Evolutionary conservation across 768 basidiomycete species (phyloP), one percentile per base, ranked within the genome.

Genomic region (Wakefieldia striispora): DNA sequence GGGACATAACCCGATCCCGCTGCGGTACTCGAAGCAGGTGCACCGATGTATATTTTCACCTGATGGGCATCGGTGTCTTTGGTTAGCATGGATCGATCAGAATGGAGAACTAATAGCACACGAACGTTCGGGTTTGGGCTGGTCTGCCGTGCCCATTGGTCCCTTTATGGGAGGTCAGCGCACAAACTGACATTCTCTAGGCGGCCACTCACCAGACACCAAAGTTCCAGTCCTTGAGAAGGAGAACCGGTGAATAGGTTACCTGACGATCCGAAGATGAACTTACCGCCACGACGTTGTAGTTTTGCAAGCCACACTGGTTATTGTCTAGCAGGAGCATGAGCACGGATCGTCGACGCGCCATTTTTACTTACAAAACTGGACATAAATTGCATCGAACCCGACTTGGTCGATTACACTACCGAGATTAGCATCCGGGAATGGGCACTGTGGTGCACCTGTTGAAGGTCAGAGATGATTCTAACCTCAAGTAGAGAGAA

Each of bases 311-410:
- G 12, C 72, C 73, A 43, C 76, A 76, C 3, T 49, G 54, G 56
- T 77, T 76, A 57, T 78, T 73, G 53, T 78, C 75, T 75, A 24
- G 13, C 4, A 12, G 35, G 26, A 21, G 20, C 48, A 2, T 23
- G 38, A 35, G 35, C 19, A 6, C 6, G 19, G 48, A 16, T 13
- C 8, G 36, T 35, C 4, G 17, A 23, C 24, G 47, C 43, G 21
- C 43, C 38, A 20, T 17, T 26, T 23, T 31, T 26, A 34, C 51
- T 49, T 29, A 53, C 78, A 81, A 63, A 88, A 84, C 62, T 86
- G 86, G 31, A 88, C 84, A 59, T 86, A 88, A 51, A 89, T 69
- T 2, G 84, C 84, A 67, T 89, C 87, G 54, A 88, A 89, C 5
- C 63, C 74, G 11, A 79, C 85, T 1, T 72, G 58, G 58, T 86